Evolutionary conservation across 1,284 basidiomycete species (phyloP), one percentile per base, ranked within the genome.

Genomic region (Paramarasmius palmivorus): DNA sequence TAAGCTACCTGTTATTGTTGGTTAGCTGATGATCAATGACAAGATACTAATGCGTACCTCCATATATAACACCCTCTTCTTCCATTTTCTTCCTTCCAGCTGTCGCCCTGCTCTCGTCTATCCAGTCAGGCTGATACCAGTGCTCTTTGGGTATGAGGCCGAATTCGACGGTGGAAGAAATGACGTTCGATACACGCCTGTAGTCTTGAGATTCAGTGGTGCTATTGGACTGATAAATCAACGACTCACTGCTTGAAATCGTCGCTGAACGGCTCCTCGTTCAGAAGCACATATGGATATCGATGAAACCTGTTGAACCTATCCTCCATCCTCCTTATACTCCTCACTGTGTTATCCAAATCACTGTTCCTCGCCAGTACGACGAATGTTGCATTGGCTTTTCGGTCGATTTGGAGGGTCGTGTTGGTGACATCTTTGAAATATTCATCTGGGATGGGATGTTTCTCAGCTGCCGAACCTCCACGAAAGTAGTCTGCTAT

Each of bases 271-370:
- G 78, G 77, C 58, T 82, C 80, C 26, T 91, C 88, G 63, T 91
- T 91, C 41, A 91, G 71, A 58, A 91, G 78, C 12, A 89, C 82
- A 72, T 83, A 91, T 8, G 88, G 86, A 62, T 91, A 90, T 22
- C 78, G 71, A 57, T 78, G 83, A 61, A 79, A 77, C 57, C 75
- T 73, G 65, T 91, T 90, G 67, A 90, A 86, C 17, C 76, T 68
- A 44, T 81, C 75, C 57, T 86, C 83, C 20, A 85, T 66, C 49
- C 81, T 76, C 53, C 65, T 64, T 35, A 79, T 69, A 44, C 73
- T 74, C 5, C 64, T 59, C 2, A 70, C 63, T 1, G 68, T 67
- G 42, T 70, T 72, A 6, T 63, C 59, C 12, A 77, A 53, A 47
- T 79, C 76, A 49, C 57, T 67, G 54, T 77, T 78, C 34, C 75